A percentile compares a stretch with the other conserved stretches of the same genome.
phyloP scores from a whole-genome alignment of 768 basidiomycete species.

The Panaeolus papilionaceus region DNA sequence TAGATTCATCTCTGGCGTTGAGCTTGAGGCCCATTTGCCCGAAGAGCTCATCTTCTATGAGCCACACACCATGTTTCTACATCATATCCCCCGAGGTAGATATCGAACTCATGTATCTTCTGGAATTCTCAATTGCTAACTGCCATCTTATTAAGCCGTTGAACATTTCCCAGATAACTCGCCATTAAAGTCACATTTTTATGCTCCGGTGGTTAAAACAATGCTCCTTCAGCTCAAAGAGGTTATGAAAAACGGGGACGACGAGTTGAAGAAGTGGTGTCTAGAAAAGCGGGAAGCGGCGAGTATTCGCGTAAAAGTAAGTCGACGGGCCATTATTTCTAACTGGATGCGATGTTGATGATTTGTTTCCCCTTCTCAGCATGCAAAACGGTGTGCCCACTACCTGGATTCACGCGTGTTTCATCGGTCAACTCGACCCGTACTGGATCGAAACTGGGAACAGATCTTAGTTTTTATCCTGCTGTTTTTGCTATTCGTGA shows the following conservation, averaged over 20 bases:
- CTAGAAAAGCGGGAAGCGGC: not conserved
- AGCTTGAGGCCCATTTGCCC: not conserved
- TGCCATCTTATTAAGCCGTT: not conserved
- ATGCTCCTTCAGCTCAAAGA: not conserved
- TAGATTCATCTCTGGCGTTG: slow-evolving; percentile 5
- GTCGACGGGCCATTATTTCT: not conserved
- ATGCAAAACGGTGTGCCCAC: not conserved
- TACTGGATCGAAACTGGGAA: not conserved
- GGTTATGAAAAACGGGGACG: not conserved
- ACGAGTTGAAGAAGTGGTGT: not conserved
- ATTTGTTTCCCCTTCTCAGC: not conserved
- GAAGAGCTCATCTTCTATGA: slow-evolving; percentile 9
- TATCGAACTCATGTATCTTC: not conserved
- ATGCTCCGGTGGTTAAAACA: not conserved
- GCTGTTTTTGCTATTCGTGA: not conserved
- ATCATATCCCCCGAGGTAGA: not conserved
- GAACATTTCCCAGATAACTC: slow-evolving; percentile 7
- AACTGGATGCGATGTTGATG: not conserved
- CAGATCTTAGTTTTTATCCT: not conserved
- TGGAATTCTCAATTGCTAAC: not conserved
- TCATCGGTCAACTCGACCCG: not conserved
- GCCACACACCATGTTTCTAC: slow-evolving; percentile 3
- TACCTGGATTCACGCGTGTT: slow-evolving; percentile 5
- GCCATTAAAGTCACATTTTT: slow-evolving; percentile 7
- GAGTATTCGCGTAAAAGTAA: not conserved